These are phyloP conservation scores for Hygrophoropsis aurantiaca DNA, from an alignment of 768 basidiomycete genomes.

Conservation along the genomic window DNA sequence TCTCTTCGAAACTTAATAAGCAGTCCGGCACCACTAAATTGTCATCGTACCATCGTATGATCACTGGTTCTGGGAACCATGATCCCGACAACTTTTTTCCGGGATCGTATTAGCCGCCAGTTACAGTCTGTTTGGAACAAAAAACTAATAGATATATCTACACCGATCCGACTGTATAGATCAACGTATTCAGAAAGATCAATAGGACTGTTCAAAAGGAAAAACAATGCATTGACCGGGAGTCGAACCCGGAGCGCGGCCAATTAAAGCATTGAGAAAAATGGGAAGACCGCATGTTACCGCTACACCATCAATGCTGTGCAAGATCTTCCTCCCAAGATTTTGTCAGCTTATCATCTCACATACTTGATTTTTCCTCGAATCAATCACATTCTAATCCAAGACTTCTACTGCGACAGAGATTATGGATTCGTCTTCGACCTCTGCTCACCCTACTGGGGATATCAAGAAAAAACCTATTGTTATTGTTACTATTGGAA, in stretches of 20 bases:
- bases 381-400: not conserved
- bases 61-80: no score
- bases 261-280: not conserved
- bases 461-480: conserved; percentile 57
- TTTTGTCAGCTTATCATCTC: not conserved
- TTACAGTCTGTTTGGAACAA: no score
- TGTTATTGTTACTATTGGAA: conserved; percentile 89
- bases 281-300: conserved; percentile 10
- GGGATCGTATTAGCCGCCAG: no score
- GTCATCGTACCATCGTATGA: no score
- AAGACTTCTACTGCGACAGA: not conserved
- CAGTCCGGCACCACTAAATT: no score
- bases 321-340: not conserved
- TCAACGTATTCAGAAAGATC: no score
- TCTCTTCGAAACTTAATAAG: no score
- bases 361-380: not conserved
- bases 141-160: no score
- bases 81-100: no score
- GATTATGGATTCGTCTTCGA: conserved; percentile 21
- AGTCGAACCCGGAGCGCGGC: conserved; percentile 10
- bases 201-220: no score
- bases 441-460: not conserved
- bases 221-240: conserved; percentile 6
- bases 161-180: no score
- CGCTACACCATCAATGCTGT: conserved; percentile 10